Percentiles rank a stretch among this genome's conserved stretches.
Conservation (phyloP, 1,284 basidiomycete species). For the Apiotrichum brassicae region DNA sequence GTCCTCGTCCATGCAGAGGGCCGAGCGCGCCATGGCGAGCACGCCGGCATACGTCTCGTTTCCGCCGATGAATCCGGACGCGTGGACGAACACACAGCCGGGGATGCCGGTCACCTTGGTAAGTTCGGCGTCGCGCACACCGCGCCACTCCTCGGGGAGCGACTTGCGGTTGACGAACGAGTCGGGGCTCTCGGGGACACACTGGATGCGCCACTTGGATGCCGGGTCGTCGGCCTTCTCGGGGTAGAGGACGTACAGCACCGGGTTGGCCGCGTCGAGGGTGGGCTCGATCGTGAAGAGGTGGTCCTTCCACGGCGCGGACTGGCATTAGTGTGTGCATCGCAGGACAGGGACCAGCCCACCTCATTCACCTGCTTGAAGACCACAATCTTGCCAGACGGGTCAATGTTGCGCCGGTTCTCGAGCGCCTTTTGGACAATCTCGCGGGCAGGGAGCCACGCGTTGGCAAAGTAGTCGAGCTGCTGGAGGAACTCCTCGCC, state of each 20-base stretch:
- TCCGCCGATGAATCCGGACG: slow-evolving; percentile 94
- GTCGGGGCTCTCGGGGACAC: slow-evolving; percentile 73
- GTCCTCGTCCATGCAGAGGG: slow-evolving; percentile 8
- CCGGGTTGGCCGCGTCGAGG: slow-evolving; percentile 22
- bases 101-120: neutral
- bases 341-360: neutral
- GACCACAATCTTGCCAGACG: slow-evolving; percentile 69
- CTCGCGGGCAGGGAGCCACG: slow-evolving; percentile 89
- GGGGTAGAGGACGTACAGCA: slow-evolving; percentile 82
- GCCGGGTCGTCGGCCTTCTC: slow-evolving; percentile 57
- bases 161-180: slow-evolving; percentile 88
- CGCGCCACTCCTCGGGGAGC: slow-evolving; percentile 88
- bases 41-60: slow-evolving; percentile 86
- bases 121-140: slow-evolving; percentile 60
- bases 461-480: slow-evolving; percentile 73
- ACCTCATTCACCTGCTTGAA: slow-evolving; percentile 61
- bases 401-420: slow-evolving; percentile 58
- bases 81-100: slow-evolving; percentile 83
- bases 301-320: slow-evolving; percentile 64
- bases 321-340: slow-evolving; percentile 23
- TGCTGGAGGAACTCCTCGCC: slow-evolving; percentile 80
- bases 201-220: slow-evolving; percentile 87
- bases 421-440: slow-evolving; percentile 66
- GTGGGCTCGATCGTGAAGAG: slow-evolving; percentile 72
- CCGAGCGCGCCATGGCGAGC: slow-evolving; percentile 62